Conservation (phyloP, 805 yeast genomes). For the Ascoidea asiatica region DNA sequence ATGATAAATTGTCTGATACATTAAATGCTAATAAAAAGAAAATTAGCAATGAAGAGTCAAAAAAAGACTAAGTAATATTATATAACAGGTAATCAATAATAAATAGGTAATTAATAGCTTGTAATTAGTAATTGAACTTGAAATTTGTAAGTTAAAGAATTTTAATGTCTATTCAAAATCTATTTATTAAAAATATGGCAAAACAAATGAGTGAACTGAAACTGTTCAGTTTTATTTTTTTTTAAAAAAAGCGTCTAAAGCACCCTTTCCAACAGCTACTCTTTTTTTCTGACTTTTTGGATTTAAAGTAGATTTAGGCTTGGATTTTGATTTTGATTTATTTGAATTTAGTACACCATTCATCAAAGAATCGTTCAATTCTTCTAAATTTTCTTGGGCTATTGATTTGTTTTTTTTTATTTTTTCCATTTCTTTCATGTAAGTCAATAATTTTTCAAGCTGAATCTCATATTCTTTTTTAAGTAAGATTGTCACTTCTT, state of each 20-base stretch:
- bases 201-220: not conserved
- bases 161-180: not conserved
- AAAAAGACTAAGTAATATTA: constrained; percentile 1
- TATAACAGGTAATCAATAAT: not conserved
- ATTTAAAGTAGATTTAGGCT: constrained; percentile 15
- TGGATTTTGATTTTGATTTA: constrained; percentile 18
- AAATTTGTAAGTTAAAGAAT: not conserved
- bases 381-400: constrained; percentile 19
- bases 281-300: constrained; percentile 18
- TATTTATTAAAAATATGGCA: not conserved
- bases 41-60: constrained; percentile 1
- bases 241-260: constrained; percentile 55
- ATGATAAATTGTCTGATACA: constrained; percentile 30
- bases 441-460: constrained; percentile 7
- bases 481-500: constrained; percentile 17
- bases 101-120: not conserved
- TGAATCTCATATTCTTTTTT: constrained; percentile 11
- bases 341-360: constrained; percentile 13
- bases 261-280: constrained; percentile 49
- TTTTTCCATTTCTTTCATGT: too few species aligned
- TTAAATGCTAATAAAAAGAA: not conserved
- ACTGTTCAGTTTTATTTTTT: constrained; percentile 22
- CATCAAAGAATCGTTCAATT: constrained; percentile 17
- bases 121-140: constrained; percentile 1
- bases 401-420: constrained; percentile 12